Conservation (phyloP, 2,329 filamentous ascomycete genomes). For the Alternaria sp. region DNA sequence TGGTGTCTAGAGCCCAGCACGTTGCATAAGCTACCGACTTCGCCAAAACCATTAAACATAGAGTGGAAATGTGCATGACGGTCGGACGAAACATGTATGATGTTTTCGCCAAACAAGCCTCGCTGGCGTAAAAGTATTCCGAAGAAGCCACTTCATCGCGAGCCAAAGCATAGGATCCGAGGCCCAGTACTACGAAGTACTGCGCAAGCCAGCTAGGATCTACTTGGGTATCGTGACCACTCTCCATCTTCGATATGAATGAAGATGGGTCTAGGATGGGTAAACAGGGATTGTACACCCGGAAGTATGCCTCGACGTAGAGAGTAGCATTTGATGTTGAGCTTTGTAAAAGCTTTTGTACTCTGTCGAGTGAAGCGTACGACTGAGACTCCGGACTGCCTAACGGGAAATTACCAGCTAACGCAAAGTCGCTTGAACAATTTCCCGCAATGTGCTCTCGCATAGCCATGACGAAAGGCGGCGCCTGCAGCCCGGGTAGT, state of each 20-base stretch:
- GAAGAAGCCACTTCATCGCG: slow-evolving; percentile 8
- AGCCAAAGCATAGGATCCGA: slow-evolving; percentile 26
- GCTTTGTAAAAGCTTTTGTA: neutral
- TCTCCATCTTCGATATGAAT: neutral
- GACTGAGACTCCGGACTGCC: slow-evolving; percentile 22
- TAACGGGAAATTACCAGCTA: slow-evolving; percentile 35
- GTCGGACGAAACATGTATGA: slow-evolving; percentile 32
- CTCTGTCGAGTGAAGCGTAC: slow-evolving; percentile 18
- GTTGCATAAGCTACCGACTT: slow-evolving; percentile 36
- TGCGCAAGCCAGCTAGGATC: slow-evolving; percentile 30
- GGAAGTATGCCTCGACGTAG: neutral
- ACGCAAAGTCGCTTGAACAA: slow-evolving; percentile 26
- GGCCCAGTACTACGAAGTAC: slow-evolving; percentile 28
- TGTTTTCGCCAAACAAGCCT: slow-evolving; percentile 33
- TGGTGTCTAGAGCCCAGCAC: slow-evolving; percentile 33
- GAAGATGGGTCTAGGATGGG: neutral
- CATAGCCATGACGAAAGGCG: slow-evolving; percentile 19
- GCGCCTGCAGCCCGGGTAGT: too few relatives aligned
- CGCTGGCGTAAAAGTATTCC: slow-evolving; percentile 30
- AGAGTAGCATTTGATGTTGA: neutral
- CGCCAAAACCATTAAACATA: slow-evolving; percentile 34
- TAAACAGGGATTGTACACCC: neutral
- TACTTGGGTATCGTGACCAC: neutral
- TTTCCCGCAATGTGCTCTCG: slow-evolving; percentile 20
- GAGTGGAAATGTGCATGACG: slow-evolving; percentile 21